A percentile compares a stretch with the other conserved stretches of the same genome.
phyloP scores from a whole-genome alignment of 768 basidiomycete species.

The Collybia mongolica region DNA sequence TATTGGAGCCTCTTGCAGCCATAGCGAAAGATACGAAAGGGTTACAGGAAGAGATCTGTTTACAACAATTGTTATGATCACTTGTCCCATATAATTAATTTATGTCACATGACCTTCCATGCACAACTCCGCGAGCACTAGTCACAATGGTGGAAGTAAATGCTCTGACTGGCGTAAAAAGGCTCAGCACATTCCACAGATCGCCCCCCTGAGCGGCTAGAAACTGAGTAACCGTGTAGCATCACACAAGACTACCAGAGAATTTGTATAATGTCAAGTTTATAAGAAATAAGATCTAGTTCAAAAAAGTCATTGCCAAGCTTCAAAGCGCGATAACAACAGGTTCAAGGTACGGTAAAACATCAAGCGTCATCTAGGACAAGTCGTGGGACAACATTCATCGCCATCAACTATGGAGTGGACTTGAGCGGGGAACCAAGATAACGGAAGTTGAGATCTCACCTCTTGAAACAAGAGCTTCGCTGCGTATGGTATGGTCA shows the following conservation, averaged over 20 bases:
- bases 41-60: conserved; percentile 1
- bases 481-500: conserved; percentile 96
- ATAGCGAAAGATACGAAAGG: conserved; percentile 25
- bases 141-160: no score
- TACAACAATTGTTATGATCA: neutral
- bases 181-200: no score
- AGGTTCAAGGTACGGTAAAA: neutral
- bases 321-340: neutral
- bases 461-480: conserved; percentile 93
- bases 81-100: neutral
- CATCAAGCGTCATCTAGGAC: conserved; percentile 76
- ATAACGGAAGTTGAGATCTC: conserved; percentile 15
- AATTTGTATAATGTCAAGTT: no score
- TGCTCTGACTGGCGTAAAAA: no score
- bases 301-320: no score
- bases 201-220: no score
- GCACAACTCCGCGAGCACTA: conserved; percentile 4
- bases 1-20: conserved; percentile 53
- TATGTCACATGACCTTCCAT: conserved; percentile 5
- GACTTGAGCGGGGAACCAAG: conserved; percentile 3
- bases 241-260: no score
- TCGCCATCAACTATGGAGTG: conserved; percentile 78
- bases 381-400: conserved; percentile 92
- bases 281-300: no score
- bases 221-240: no score